Conservation (phyloP, 2,329 filamentous ascomycete genomes). For the Ophiobolus disseminans region DNA sequence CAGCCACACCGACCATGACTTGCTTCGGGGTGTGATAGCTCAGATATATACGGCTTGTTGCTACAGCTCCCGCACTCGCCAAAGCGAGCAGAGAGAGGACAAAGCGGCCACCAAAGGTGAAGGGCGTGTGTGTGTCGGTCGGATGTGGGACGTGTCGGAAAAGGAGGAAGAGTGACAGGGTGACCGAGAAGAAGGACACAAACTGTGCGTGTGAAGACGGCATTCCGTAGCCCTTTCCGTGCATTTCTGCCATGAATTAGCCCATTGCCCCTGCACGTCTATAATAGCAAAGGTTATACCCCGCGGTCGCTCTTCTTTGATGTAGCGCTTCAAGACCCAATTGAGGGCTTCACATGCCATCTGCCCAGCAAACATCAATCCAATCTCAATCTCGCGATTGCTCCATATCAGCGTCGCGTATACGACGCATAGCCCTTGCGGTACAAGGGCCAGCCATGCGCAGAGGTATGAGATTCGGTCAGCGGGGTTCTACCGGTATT, state of each 20-base stretch:
- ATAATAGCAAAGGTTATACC: constrained; percentile 62
- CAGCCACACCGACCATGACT: constrained; percentile 78
- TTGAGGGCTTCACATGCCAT: constrained; percentile 91
- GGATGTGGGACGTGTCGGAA: constrained; percentile 68
- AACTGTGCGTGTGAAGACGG: constrained; percentile 95
- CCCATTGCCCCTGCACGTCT: neutral
- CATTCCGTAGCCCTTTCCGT: constrained; percentile 97
- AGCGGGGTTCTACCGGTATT: constrained; percentile 73
- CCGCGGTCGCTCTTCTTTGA: constrained; percentile 88
- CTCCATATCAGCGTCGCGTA: constrained; percentile 92
- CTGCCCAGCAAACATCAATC: constrained; percentile 90
- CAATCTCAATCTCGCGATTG: constrained; percentile 86
- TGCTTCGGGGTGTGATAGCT: constrained; percentile 91
- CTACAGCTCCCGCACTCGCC: constrained; percentile 60
- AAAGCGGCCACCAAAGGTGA: constrained; percentile 67
- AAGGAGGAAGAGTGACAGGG: constrained; percentile 82
- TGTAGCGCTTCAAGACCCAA: constrained; percentile 84
- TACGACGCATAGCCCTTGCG: constrained; percentile 86
- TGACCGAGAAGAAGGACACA: constrained; percentile 87
- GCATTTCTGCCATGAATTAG: constrained; percentile 61
- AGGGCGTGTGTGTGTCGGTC: constrained; percentile 60
- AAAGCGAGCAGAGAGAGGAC: constrained; percentile 56
- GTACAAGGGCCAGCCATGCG: constrained; percentile 92
- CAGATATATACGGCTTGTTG: constrained; percentile 85
- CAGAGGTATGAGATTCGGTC: constrained; percentile 86